Evolutionary conservation across 129 eudicot species (phyloP).

Genomic region (Silybum marianum): DNA sequence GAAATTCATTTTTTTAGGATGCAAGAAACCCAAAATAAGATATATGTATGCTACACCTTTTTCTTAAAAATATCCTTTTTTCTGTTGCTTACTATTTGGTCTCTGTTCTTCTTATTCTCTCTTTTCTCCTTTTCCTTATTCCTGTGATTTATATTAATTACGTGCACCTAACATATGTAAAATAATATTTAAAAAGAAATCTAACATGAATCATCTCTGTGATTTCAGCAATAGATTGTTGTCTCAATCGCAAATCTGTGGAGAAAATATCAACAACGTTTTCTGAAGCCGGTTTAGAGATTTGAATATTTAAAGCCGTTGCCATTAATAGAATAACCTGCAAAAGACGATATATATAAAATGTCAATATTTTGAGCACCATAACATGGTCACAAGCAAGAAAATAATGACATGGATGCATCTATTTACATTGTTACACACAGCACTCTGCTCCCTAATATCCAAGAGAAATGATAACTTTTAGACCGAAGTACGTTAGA

Average conservation of each 20-base stretch:
- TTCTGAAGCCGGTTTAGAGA: constrained; percentile 45
- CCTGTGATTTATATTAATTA: not conserved
- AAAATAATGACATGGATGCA: no score
- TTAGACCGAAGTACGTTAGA: not conserved
- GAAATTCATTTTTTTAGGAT: not conserved
- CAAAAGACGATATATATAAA: constrained; percentile 13
- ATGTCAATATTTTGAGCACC: constrained; percentile 7
- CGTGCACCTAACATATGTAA: no score
- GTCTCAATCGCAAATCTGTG: constrained; percentile 71
- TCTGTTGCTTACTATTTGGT: no score
- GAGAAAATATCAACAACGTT: constrained; percentile 52
- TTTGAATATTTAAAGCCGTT: constrained; percentile 66
- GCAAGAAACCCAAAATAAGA: not conserved
- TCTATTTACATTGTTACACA: no score
- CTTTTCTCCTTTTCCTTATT: not conserved
- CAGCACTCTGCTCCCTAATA: no score
- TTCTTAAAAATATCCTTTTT: not conserved
- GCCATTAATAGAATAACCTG: constrained; percentile 93
- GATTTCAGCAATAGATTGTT: constrained; percentile 88
- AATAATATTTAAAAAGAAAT: constrained; percentile 19
- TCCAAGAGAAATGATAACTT: no score
- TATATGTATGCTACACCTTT: not conserved
- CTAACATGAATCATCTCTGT: constrained; percentile 98
- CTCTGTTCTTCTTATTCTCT: not conserved
- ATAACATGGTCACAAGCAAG: not conserved